These are phyloP conservation scores for Begonia peltatifolia DNA, from an alignment of 306 rosid species.

Conservation along the genomic window DNA sequence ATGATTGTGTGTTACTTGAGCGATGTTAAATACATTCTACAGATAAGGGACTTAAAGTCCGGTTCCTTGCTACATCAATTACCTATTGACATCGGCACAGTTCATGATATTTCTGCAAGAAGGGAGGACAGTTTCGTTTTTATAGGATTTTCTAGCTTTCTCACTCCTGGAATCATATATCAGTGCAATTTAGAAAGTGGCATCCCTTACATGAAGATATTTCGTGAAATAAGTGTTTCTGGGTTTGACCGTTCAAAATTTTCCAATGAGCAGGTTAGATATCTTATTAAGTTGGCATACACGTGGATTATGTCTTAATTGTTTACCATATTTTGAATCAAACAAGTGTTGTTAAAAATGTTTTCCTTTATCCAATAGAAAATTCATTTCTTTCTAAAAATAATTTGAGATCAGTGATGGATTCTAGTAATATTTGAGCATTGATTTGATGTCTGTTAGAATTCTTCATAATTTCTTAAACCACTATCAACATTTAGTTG, in stretches of 20 bases:
- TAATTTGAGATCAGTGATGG: no score
- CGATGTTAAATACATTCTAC: conserved; percentile 73
- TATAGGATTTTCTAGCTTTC: conserved; percentile 70
- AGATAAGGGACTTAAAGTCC: conserved; percentile 71
- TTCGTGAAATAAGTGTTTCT: conserved; percentile 66
- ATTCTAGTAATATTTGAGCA: neutral
- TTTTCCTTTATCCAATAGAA: no score
- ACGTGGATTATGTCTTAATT: neutral
- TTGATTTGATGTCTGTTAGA: no score
- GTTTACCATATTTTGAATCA: no score
- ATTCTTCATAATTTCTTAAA: no score
- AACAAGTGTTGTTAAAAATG: no score
- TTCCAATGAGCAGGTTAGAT: conserved; percentile 54
- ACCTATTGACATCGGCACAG: conserved; percentile 85
- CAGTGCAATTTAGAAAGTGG: conserved; percentile 52
- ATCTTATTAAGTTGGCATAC: neutral
- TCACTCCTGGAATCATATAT: conserved; percentile 75
- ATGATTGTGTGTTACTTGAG: conserved; percentile 76
- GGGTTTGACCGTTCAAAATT: conserved; percentile 73
- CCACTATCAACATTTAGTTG: no score
- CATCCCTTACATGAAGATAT: conserved; percentile 54
- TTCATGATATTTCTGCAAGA: conserved; percentile 52
- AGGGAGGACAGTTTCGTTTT: conserved; percentile 58
- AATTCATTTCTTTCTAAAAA: no score
- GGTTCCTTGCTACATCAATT: conserved; percentile 69